Evolutionary conservation across 352 stramenopile genomes (phyloP).

Genomic region (Hyaloperonospora brassicae): DNA sequence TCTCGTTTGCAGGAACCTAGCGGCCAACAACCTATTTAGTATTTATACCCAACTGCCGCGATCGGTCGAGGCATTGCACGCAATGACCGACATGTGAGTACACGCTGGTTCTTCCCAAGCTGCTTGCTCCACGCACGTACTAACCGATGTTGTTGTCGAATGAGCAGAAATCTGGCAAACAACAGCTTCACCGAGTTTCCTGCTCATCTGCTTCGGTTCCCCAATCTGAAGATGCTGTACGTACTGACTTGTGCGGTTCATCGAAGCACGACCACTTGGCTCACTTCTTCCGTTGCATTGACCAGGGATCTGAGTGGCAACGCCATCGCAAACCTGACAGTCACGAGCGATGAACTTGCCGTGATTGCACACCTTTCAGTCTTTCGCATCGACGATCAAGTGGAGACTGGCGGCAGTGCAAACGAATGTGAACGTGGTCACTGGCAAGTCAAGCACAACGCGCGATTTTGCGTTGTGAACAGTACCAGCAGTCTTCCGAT

Average conservation of each 20-base stretch:
- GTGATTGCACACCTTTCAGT: slow-evolving; percentile 26
- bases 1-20: slow-evolving; percentile 20
- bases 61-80: slow-evolving; percentile 16
- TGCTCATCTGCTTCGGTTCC: slow-evolving; percentile 31
- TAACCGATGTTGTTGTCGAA: not conserved
- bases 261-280: not conserved
- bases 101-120: not conserved
- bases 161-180: slow-evolving; percentile 33
- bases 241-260: slow-evolving; percentile 2
- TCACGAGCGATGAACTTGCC: slow-evolving; percentile 28
- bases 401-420: not conserved
- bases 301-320: slow-evolving; percentile 39
- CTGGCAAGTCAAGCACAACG: slow-evolving; percentile 22
- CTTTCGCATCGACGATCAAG: slow-evolving; percentile 22
- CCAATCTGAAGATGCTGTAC: slow-evolving; percentile 38
- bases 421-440: slow-evolving; percentile 24
- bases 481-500: slow-evolving; percentile 11
- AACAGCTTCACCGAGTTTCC: slow-evolving; percentile 40
- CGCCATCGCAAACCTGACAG: slow-evolving; percentile 33
- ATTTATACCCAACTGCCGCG: slow-evolving; percentile 24
- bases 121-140: not conserved
- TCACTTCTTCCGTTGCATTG: not conserved
- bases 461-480: slow-evolving; percentile 38
- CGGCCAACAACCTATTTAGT: slow-evolving; percentile 27
- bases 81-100: slow-evolving; percentile 27